These are phyloP conservation scores for Exophiala xenobiotica DNA, from an alignment of 2,329 filamentous ascomycete genomes.

Conservation along the genomic window DNA sequence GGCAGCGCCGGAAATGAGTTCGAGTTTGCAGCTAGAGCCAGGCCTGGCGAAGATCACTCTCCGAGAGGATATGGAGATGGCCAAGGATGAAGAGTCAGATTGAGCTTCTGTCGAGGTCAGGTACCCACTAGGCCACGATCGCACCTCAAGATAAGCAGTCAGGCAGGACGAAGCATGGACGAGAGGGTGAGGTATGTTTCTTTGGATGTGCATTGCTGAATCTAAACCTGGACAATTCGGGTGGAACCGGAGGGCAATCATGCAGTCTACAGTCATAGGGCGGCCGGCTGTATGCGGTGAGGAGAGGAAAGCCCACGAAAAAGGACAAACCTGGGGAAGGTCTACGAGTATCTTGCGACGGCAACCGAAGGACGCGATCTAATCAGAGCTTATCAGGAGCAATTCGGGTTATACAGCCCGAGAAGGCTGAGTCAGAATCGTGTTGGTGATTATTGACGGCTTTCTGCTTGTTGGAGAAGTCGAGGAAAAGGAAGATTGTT, in stretches of 20 bases:
- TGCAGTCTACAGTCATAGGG: background rate
- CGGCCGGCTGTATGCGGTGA: background rate
- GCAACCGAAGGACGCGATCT: background rate
- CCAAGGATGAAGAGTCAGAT: constrained; percentile 22
- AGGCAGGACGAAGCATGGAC: background rate
- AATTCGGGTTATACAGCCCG: constrained; percentile 18
- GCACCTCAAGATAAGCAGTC: background rate
- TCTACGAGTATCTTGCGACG: background rate
- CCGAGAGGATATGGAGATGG: constrained; percentile 24
- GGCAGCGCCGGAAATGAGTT: constrained; percentile 25
- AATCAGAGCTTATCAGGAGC: background rate
- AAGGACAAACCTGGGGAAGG: constrained; percentile 5
- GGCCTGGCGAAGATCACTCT: constrained; percentile 29
- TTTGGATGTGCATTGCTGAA: background rate
- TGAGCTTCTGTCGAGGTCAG: constrained; percentile 5
- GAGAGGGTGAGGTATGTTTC: background rate
- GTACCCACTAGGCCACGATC: background rate
- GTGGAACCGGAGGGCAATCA: constrained; percentile 1
- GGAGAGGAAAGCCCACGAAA: constrained; percentile 4
- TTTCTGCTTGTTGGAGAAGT: background rate
- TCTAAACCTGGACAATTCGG: constrained; percentile 1
- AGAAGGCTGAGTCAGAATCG: constrained; percentile 14
- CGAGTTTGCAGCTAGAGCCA: constrained; percentile 28
- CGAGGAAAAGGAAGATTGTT: background rate
- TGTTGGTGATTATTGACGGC: constrained; percentile 1